A percentile compares a stretch with the other conserved stretches of the same genome.
These are phyloP conservation scores for Euphorbia lathyris DNA, from an alignment of 345 rosid genomes.

Conservation along the genomic window DNA sequence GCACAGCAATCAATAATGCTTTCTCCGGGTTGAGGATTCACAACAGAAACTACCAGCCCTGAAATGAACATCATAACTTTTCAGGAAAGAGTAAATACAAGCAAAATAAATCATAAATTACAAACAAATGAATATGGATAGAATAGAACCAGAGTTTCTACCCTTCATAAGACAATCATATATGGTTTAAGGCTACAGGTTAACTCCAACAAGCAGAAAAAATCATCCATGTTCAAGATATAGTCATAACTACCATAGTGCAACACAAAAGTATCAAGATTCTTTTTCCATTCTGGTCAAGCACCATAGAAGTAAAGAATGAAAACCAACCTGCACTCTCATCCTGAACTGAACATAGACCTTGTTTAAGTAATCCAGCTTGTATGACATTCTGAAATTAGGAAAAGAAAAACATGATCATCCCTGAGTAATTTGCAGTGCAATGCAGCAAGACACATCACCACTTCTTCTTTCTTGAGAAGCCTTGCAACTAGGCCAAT, in stretches of 20 bases:
- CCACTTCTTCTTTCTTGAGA: conserved; percentile 2
- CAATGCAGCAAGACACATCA: neutral
- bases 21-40: conserved; percentile 87
- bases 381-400: conserved; percentile 61
- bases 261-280: neutral
- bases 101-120: neutral
- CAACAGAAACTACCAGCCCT: conserved; percentile 84
- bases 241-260: neutral
- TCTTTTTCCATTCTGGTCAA: conserved; percentile 1
- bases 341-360: conserved; percentile 90
- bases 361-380: conserved; percentile 79
- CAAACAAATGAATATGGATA: neutral
- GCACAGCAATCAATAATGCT: conserved; percentile 87
- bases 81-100: neutral
- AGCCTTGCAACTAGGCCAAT: conserved; percentile 2
- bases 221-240: neutral
- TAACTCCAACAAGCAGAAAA: neutral
- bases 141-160: neutral
- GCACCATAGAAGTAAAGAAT: neutral
- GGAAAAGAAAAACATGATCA: conserved; percentile 27
- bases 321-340: conserved; percentile 85
- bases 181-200: neutral
- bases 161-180: neutral
- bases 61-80: conserved; percentile 19
- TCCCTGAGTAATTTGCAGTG: neutral